phyloP scores from a whole-genome alignment of 495 filamentous ascomycete genomes.

The Venustampulla echinocandica region DNA sequence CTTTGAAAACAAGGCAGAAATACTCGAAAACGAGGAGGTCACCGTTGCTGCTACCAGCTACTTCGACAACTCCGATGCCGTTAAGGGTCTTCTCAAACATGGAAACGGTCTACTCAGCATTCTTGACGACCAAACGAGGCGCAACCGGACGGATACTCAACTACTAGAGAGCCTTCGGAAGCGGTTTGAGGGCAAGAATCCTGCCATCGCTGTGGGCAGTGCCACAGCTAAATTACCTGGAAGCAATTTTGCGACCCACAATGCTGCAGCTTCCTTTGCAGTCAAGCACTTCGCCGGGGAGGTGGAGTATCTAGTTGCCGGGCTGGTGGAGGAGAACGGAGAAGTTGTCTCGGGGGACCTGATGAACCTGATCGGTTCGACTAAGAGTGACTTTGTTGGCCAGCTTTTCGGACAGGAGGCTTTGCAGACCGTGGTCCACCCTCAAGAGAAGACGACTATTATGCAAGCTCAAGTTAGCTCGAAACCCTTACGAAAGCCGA shows the following conservation, averaged over 20 bases:
- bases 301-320: slow-evolving; percentile 84
- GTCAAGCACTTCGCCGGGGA: slow-evolving; percentile 94
- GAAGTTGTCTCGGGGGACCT: slow-evolving; percentile 92
- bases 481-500: slow-evolving; percentile 83
- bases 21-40: slow-evolving; percentile 88
- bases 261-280: slow-evolving; percentile 68
- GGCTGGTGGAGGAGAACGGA: slow-evolving; percentile 86
- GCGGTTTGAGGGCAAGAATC: slow-evolving; percentile 88
- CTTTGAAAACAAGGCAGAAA: slow-evolving; percentile 85
- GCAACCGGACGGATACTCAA: slow-evolving; percentile 79
- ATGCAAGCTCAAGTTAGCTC: slow-evolving; percentile 96
- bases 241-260: slow-evolving; percentile 74
- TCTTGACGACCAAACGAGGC: slow-evolving; percentile 86
- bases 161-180: slow-evolving; percentile 83
- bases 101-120: slow-evolving; percentile 91
- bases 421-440: slow-evolving; percentile 80
- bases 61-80: slow-evolving; percentile 93
- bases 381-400: slow-evolving; percentile 77
- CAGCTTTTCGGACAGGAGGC: slow-evolving; percentile 92
- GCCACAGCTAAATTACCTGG: slow-evolving; percentile 61
- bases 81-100: slow-evolving; percentile 79
- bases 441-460: slow-evolving; percentile 79
- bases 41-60: slow-evolving; percentile 84
- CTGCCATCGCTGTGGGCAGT: slow-evolving; percentile 69
- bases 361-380: slow-evolving; percentile 87